phyloP scores from a whole-genome alignment of 1,139 yeast genomes.

The Taphrina flavorubra region DNA sequence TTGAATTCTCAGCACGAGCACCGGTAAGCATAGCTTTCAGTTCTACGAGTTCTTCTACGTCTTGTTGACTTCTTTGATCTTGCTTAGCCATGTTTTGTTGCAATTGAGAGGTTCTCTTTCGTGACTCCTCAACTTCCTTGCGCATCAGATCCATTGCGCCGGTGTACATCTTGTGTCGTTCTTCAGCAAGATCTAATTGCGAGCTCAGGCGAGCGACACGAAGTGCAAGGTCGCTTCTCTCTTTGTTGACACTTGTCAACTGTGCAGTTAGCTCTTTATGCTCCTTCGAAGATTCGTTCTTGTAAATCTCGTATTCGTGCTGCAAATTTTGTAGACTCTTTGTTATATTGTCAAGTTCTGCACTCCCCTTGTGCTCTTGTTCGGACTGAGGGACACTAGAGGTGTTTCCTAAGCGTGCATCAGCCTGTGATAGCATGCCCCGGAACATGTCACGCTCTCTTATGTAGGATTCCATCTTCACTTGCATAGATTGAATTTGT shows the following conservation, averaged over 20 bases:
- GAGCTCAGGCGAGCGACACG: conserved; percentile 59
- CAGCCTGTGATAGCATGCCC: conserved; percentile 52
- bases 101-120: conserved; percentile 56
- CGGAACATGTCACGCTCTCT: conserved; percentile 73
- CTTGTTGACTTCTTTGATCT: conserved; percentile 64
- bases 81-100: conserved; percentile 63
- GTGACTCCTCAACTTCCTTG: conserved; percentile 58
- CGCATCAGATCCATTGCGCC: conserved; percentile 54
- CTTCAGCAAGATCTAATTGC: conserved; percentile 57
- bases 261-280: conserved; percentile 56
- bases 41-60: conserved; percentile 61
- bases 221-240: conserved; percentile 60
- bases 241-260: conserved; percentile 54
- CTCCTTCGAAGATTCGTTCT: conserved; percentile 56
- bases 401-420: conserved; percentile 51
- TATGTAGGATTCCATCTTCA: conserved; percentile 59
- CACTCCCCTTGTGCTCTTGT: conserved; percentile 46
- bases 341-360: conserved; percentile 46
- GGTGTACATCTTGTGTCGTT: conserved; percentile 53
- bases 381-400: conserved; percentile 49
- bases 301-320: conserved; percentile 52
- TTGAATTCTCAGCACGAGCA: conserved; percentile 57
- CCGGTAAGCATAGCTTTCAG: conserved; percentile 55
- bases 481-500: conserved; percentile 61
- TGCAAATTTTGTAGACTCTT: conserved; percentile 51